A percentile compares a stretch with the other conserved stretches of the same genome.
These are phyloP conservation scores for Cynara cardunculus DNA, from an alignment of 129 eudicot species.

Conservation along the genomic window DNA sequence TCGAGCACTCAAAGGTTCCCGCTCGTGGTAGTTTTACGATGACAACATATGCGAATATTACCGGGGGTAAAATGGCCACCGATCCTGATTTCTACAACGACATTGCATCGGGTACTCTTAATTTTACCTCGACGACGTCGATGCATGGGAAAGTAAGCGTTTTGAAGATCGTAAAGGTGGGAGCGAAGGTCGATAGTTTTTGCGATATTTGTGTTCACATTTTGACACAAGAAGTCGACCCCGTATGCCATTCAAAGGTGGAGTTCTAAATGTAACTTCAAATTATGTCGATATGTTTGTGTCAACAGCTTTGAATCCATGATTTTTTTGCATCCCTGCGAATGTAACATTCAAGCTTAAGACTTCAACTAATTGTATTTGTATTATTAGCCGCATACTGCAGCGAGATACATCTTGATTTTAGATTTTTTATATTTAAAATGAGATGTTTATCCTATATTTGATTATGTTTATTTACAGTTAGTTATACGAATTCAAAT, in stretches of 20 bases:
- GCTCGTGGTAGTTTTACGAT: constrained; percentile 27
- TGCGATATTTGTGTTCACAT: constrained; percentile 23
- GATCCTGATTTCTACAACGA: constrained; percentile 32
- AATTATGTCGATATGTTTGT: background rate
- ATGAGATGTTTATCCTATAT: too few relatives aligned
- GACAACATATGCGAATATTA: constrained; percentile 28
- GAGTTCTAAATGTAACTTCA: background rate
- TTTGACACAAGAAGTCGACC: constrained; percentile 30
- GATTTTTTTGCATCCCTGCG: background rate
- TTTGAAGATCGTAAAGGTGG: constrained; percentile 25
- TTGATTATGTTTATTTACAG: too few relatives aligned
- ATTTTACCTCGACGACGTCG: constrained; percentile 30
- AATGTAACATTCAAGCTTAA: background rate
- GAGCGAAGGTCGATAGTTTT: constrained; percentile 26
- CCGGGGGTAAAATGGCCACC: constrained; percentile 31
- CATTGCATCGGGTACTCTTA: constrained; percentile 22
- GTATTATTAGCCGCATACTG: too few relatives aligned
- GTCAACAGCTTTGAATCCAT: background rate
- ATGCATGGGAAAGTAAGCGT: constrained; percentile 39
- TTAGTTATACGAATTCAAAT: too few relatives aligned
- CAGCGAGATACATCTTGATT: too few relatives aligned
- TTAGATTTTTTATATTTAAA: too few relatives aligned
- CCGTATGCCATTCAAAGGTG: constrained; percentile 30
- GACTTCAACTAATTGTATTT: too few relatives aligned
- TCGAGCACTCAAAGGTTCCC: constrained; percentile 30